Conservation (phyloP, 352 stramenopile genomes). For the Phytophthora capsici region DNA sequence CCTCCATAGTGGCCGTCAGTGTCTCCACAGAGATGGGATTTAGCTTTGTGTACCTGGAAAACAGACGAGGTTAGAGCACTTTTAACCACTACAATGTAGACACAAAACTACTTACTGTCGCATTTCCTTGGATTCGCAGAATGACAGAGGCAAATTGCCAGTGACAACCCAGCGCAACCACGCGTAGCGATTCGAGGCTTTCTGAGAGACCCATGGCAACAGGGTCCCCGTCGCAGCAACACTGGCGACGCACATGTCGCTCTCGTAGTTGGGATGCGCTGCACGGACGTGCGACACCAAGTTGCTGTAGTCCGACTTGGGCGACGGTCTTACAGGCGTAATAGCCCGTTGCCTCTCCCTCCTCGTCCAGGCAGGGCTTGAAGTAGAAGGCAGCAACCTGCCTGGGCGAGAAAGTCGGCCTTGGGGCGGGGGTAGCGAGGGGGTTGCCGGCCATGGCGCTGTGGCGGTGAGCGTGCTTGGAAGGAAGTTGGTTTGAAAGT, state of each 20-base stretch:
- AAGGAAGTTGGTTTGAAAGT: conserved; percentile 12
- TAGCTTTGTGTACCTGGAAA: conserved; percentile 15
- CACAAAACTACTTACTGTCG: conserved; percentile 14
- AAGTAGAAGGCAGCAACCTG: conserved; percentile 7
- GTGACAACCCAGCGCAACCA: conserved; percentile 13
- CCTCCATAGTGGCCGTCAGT: not conserved
- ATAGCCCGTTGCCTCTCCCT: conserved; percentile 3
- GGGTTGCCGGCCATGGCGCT: conserved; percentile 3
- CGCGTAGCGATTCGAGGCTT: conserved; percentile 11
- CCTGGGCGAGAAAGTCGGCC: not conserved
- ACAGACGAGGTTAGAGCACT: not conserved
- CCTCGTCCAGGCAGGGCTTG: conserved; percentile 9
- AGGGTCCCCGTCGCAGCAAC: not conserved
- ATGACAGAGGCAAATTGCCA: conserved; percentile 4
- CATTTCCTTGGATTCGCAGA: conserved; percentile 16
- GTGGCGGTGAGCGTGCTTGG: not conserved
- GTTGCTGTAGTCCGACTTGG: conserved; percentile 10
- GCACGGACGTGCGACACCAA: conserved; percentile 15
- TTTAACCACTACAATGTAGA: not conserved
- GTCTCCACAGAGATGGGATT: conserved; percentile 3
- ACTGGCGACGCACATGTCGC: conserved; percentile 7
- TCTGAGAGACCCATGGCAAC: conserved; percentile 10
- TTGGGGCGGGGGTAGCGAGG: not conserved
- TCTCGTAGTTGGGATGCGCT: conserved; percentile 7
- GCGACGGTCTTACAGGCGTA: conserved; percentile 2